A percentile compares a stretch with the other conserved stretches of the same genome.
Evolutionary conservation across 2,329 filamentous ascomycete species (phyloP).

Genomic region (Chrysoporthe austroafricana): DNA sequence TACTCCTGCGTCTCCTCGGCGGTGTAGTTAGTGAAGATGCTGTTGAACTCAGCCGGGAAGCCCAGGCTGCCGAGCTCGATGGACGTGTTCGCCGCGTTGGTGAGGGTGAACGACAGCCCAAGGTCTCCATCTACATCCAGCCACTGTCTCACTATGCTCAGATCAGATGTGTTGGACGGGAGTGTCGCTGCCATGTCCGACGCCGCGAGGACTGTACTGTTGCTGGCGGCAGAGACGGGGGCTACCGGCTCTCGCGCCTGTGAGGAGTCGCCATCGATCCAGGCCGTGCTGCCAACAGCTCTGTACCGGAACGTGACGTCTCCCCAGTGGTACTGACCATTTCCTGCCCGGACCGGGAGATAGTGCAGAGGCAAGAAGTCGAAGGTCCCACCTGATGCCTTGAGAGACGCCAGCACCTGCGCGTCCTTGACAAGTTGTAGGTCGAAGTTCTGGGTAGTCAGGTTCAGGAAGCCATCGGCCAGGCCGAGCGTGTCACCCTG

Average conservation of each 20-base stretch:
- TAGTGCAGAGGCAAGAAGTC: constrained; percentile 61
- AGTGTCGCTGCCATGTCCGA: constrained; percentile 49
- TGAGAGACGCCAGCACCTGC: constrained; percentile 54
- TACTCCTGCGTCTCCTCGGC: constrained; percentile 52
- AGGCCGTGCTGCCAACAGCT: constrained; percentile 40
- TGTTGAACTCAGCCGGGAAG: constrained; percentile 65
- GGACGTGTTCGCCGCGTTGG: constrained; percentile 44
- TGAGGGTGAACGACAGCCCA: constrained; percentile 54
- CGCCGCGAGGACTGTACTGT: constrained; percentile 39
- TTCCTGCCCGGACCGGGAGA: constrained; percentile 49
- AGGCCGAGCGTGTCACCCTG: constrained; percentile 43
- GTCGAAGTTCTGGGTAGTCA: constrained; percentile 47
- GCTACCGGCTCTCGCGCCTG: constrained; percentile 43
- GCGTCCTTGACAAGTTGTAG: constrained; percentile 47
- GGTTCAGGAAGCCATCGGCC: constrained; percentile 43
- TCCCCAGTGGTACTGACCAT: constrained; percentile 62
- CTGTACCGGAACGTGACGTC: constrained; percentile 62
- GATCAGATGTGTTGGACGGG: constrained; percentile 36
- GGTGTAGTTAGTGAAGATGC: constrained; percentile 58
- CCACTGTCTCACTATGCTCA: constrained; percentile 58
- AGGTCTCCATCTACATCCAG: constrained; percentile 51
- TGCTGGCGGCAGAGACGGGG: constrained; percentile 32
- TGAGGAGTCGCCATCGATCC: constrained; percentile 54
- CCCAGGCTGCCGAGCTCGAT: constrained; percentile 62
- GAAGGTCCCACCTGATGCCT: constrained; percentile 45